Percentiles rank a stretch among this genome's conserved stretches.
phyloP scores from a whole-genome alignment of 805 yeast species.

The Debaryomyces hansenii region DNA sequence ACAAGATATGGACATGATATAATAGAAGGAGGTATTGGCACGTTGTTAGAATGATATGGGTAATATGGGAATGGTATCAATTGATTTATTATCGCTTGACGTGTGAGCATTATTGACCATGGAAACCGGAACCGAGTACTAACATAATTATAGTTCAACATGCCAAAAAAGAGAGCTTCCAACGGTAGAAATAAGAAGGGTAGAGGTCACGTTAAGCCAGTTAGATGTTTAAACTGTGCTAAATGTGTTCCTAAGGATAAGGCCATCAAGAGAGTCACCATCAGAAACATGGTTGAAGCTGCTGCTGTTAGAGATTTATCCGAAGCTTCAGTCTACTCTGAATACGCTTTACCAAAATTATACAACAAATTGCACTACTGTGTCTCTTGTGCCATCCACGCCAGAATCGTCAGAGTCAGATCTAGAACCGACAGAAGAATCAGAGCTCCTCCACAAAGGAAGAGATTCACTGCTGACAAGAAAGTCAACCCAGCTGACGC shows the following conservation, averaged over 20 bases:
- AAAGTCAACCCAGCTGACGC: conserved; percentile 96
- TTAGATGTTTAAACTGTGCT: conserved; percentile 99
- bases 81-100: background rate
- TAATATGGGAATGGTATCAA: background rate
- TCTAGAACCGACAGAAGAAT: conserved; percentile 97
- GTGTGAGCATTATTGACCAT: conserved; percentile 2
- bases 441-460: conserved; percentile 99
- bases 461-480: conserved; percentile 95
- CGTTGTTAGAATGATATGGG: background rate
- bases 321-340: conserved; percentile 98
- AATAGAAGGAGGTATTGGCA: background rate
- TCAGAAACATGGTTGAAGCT: conserved; percentile 99
- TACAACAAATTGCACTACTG: conserved; percentile 99
- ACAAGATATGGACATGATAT: background rate
- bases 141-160: conserved; percentile 44
- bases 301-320: conserved; percentile 99
- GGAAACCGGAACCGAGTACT: conserved; percentile 11
- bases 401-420: conserved; percentile 99
- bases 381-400: conserved; percentile 99
- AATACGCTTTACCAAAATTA: conserved; percentile 99
- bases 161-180: conserved; percentile 99
- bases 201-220: conserved; percentile 99
- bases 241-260: conserved; percentile 99
- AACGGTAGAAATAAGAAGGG: conserved; percentile 99
- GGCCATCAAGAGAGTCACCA: conserved; percentile 99